phyloP scores from a whole-genome alignment of 306 rosid species.

The Castanea crenata region DNA sequence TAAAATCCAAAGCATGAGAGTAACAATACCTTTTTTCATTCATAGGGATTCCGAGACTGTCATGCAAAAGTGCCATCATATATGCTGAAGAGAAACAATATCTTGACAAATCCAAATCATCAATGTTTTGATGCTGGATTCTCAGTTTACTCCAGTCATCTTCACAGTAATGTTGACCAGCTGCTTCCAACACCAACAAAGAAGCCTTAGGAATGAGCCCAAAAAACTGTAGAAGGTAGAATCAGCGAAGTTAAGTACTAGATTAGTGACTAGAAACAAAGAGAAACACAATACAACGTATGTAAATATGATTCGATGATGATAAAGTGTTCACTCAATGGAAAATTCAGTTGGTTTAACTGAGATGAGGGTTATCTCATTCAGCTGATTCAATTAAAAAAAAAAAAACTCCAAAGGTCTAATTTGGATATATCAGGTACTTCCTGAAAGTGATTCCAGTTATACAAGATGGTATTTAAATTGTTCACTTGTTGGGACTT shows the following conservation, averaged over 20 bases:
- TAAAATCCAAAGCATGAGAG: neutral
- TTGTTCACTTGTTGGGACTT: neutral
- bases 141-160: conserved; percentile 47
- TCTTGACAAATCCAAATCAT: conserved; percentile 40
- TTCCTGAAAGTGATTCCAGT: neutral
- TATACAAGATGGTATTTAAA: neutral
- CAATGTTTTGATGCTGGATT: conserved; percentile 28
- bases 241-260: conserved; percentile 11
- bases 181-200: conserved; percentile 41
- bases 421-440: neutral
- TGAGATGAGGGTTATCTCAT: neutral
- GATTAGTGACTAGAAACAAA: neutral
- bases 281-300: neutral
- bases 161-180: conserved; percentile 47
- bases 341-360: neutral
- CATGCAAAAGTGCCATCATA: conserved; percentile 45
- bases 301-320: neutral
- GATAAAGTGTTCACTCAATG: neutral
- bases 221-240: conserved; percentile 37
- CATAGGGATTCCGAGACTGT: conserved; percentile 40
- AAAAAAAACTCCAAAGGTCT: neutral
- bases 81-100: conserved; percentile 58
- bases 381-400: neutral
- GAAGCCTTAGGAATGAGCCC: conserved; percentile 42
- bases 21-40: conserved; percentile 39